Percentiles rank a stretch among this genome's conserved stretches.
phyloP scores from a whole-genome alignment of 2,329 filamentous ascomycete genomes.

The Geosmithia morbida region DNA sequence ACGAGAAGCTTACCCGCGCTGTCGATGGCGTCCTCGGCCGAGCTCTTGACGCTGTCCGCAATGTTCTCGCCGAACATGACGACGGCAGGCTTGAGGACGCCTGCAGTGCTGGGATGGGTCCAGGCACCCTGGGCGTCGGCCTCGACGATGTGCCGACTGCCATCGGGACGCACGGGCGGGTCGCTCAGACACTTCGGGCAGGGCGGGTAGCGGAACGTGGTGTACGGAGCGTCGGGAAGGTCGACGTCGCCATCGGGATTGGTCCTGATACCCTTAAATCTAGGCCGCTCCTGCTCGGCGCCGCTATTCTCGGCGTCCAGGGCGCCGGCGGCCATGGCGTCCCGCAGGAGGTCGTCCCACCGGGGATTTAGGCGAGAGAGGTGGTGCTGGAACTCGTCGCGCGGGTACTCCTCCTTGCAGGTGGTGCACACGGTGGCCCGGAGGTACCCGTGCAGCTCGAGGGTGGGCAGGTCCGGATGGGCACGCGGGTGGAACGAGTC shows the following conservation, averaged over 20 bases:
- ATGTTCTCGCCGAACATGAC: conserved; percentile 97
- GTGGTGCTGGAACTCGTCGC: conserved; percentile 61
- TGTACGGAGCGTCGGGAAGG: conserved; percentile 73
- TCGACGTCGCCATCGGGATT: conserved; percentile 96
- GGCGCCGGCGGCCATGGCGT: conserved; percentile 60
- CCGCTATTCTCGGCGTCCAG: conserved; percentile 54
- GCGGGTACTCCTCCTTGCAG: conserved; percentile 57
- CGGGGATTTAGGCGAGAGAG: conserved; percentile 69
- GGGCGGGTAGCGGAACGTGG: conserved; percentile 78
- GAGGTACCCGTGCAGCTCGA: conserved; percentile 87
- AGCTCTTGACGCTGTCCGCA: conserved; percentile 48
- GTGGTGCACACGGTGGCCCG: conserved; percentile 67
- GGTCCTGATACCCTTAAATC: conserved; percentile 54
- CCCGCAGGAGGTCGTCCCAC: conserved; percentile 64
- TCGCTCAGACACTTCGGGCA: conserved; percentile 65
- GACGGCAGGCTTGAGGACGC: conserved; percentile 82
- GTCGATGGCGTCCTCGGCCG: conserved; percentile 70
- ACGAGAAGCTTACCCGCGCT: conserved; percentile 61
- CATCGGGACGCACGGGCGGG: conserved; percentile 42
- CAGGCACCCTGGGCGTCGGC: conserved; percentile 73
- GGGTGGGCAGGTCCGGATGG: conserved; percentile 58
- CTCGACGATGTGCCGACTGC: conserved; percentile 42
- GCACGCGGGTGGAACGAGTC: conserved; percentile 80
- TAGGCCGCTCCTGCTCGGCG: neutral
- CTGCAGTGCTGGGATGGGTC: conserved; percentile 49